These are phyloP conservation scores for Lophium mytilinum DNA, from an alignment of 495 filamentous ascomycete species.

Conservation along the genomic window DNA sequence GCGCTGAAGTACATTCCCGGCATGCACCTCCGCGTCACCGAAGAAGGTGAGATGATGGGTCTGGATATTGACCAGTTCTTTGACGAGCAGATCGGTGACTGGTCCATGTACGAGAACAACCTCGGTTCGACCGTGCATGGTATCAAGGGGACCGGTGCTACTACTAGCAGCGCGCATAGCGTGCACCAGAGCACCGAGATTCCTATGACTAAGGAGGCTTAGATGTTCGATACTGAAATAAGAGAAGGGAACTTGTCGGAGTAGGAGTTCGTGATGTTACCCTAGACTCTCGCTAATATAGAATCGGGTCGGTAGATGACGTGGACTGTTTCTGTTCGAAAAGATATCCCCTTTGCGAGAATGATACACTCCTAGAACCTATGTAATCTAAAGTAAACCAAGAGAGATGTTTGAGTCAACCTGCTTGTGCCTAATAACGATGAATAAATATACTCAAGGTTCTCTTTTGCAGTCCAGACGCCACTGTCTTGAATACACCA, in stretches of 20 bases:
- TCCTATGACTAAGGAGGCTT: neutral
- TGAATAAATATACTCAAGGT: too few relatives aligned
- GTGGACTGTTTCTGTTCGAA: too few relatives aligned
- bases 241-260: neutral
- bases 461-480: too few relatives aligned
- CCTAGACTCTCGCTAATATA: too few relatives aligned
- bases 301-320: too few relatives aligned
- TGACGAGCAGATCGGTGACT: constrained; percentile 50
- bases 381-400: too few relatives aligned
- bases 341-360: too few relatives aligned
- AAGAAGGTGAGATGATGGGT: constrained; percentile 50
- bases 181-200: neutral
- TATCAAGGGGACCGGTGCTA: neutral
- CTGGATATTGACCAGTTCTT: constrained; percentile 51
- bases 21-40: constrained; percentile 47
- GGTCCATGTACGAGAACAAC: constrained; percentile 27
- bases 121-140: neutral
- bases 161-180: neutral
- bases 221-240: neutral
- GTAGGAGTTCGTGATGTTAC: neutral
- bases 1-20: constrained; percentile 52
- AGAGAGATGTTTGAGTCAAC: too few relatives aligned
- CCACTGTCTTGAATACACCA: too few relatives aligned
- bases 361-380: too few relatives aligned
- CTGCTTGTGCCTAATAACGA: too few relatives aligned